Base-by-base conservation (phyloP, 1,139 yeast genomes). In the Suhomyces kunorum region DNA sequence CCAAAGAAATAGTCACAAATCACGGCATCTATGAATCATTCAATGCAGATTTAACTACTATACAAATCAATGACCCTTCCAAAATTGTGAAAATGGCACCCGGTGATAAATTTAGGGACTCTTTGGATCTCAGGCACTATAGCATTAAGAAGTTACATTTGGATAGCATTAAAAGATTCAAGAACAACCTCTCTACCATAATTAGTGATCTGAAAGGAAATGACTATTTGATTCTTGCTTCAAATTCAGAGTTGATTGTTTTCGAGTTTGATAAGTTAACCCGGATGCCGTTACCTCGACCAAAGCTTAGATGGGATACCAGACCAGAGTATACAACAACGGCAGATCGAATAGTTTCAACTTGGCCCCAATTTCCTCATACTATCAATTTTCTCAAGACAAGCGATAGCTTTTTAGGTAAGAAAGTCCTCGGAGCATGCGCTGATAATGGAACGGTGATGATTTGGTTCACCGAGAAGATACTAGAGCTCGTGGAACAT, bases 381-480 rank as follows among this genome's bases (percentile, higher is more conserved):
- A 70, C 80, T 0, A 69, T 82, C 33, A 83, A 83, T 48, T 73
- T 56, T 47, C 42, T 77, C 1, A 68, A 63, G 7, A 36, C 50
- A 1, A 49, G 57, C 28, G 47, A 51, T 3, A 48, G 51, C 40
- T 64, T 69, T 46, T 18, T 44, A 17, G 68, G 62, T 0, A 47
- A 51, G 17, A 71, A 68, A 23, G 68, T 73, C 0, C 47, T 83
- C 11, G 72, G 65, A 0, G 71, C 69, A 2, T 78, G 83, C 28
- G 51, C 68, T 20, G 89, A 83, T 53, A 82, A 79, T 57, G 87
- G 87, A 0, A 56, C 74, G 13, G 61, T 78, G 1, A 48, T 74
- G 43, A 51, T 81, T 0, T 81, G 77, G 68, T 56, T 59, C 25
- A 50, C 68, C 6, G 63, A 62, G 0, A 55, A 55, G 1, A 46